Evolutionary conservation across 2,329 filamentous ascomycete genomes (phyloP).

Genomic region (Lecanosticta acicola): DNA sequence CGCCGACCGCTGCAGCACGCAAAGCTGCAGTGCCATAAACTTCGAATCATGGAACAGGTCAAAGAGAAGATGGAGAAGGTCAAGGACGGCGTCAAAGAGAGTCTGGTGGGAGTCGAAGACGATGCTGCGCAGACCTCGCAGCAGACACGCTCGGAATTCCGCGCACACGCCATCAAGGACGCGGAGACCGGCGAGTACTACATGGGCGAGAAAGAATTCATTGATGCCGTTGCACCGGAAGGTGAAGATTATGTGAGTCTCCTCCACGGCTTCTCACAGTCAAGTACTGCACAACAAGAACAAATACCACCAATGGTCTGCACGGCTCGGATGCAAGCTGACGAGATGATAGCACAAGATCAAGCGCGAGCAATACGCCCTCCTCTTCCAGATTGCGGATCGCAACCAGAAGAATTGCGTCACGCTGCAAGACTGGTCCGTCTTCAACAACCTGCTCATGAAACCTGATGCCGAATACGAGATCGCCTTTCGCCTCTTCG

Average conservation of each 20-base stretch:
- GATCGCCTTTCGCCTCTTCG: conserved; percentile 95
- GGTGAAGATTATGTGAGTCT: conserved; percentile 75
- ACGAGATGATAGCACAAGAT: conserved; percentile 75
- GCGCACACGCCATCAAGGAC: conserved; percentile 69
- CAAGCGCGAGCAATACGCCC: conserved; percentile 87
- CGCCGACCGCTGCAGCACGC: conserved; percentile 7
- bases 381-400: conserved; percentile 90
- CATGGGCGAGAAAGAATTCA: conserved; percentile 81
- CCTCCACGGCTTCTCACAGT: too few species aligned
- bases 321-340: conserved; percentile 6
- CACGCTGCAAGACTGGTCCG: conserved; percentile 77
- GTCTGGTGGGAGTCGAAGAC: conserved; percentile 58
- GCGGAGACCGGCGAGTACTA: conserved; percentile 68
- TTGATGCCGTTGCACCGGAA: conserved; percentile 79
- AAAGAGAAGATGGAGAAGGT: conserved; percentile 34
- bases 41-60: conserved; percentile 50
- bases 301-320: background rate
- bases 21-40: conserved; percentile 28
- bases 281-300: too few species aligned
- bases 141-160: conserved; percentile 70
- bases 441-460: conserved; percentile 86
- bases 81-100: conserved; percentile 18
- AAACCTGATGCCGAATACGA: conserved; percentile 98
- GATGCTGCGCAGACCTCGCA: conserved; percentile 59
- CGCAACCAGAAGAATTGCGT: conserved; percentile 67